Conservation (phyloP, 805 yeast species). For the Monosporozyma aerobia region DNA sequence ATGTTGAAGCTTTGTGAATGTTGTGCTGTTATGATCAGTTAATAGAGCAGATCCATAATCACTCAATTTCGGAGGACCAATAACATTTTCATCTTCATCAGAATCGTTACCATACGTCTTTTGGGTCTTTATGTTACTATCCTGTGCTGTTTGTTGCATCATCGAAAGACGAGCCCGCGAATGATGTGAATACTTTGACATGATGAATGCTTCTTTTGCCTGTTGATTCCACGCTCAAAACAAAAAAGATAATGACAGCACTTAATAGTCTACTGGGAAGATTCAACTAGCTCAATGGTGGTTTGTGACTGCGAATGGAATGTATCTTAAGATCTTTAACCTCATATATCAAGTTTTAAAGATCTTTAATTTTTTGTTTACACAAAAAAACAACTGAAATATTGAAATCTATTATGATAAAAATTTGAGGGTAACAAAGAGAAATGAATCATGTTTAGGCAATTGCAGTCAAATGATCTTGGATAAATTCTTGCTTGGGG, state of each 20-base stretch:
- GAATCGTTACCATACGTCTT: conserved; percentile 5
- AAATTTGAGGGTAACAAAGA: neutral
- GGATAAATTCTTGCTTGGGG: too few relatives aligned
- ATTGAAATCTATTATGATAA: neutral
- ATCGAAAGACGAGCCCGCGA: conserved; percentile 3
- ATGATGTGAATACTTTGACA: conserved; percentile 10
- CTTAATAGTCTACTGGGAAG: neutral
- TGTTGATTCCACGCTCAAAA: neutral
- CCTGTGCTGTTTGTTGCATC: neutral
- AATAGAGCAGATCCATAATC: conserved; percentile 27
- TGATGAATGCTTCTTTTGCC: neutral
- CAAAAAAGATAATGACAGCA: neutral
- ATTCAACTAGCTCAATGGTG: neutral
- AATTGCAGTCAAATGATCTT: too few relatives aligned
- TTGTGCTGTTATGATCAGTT: conserved; percentile 4
- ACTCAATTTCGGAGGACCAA: conserved; percentile 25
- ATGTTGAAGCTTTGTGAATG: conserved; percentile 3
- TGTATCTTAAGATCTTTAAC: neutral
- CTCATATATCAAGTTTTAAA: neutral
- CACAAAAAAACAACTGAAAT: neutral
- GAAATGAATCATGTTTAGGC: neutral
- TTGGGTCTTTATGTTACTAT: neutral
- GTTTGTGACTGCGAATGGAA: neutral
- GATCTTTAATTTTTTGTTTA: neutral
- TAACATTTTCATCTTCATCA: conserved; percentile 18